These are phyloP conservation scores for Blastobotrys persicus DNA, from an alignment of 1,139 yeast genomes.

Conservation along the genomic window DNA sequence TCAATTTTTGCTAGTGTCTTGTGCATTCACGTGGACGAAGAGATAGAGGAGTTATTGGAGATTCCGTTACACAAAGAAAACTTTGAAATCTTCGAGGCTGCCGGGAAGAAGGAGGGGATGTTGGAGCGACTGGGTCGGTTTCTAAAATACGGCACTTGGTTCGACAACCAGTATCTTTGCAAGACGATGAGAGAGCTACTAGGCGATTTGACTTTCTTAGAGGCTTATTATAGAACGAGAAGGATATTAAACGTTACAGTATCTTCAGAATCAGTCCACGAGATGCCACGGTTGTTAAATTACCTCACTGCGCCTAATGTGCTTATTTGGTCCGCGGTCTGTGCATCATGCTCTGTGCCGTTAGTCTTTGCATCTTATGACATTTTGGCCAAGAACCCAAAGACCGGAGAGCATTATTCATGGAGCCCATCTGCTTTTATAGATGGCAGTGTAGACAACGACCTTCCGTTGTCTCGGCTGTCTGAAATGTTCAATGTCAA, in stretches of 20 bases:
- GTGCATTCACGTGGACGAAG: conserved; percentile 77
- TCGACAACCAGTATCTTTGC: conserved; percentile 70
- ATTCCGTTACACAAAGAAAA: conserved; percentile 49
- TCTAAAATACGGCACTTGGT: conserved; percentile 81
- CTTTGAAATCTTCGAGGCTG: conserved; percentile 69
- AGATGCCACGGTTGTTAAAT: conserved; percentile 58
- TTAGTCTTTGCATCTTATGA: conserved; percentile 85
- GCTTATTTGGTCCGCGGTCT: conserved; percentile 90
- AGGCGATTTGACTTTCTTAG: conserved; percentile 94
- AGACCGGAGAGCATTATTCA: conserved; percentile 60
- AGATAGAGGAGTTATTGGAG: conserved; percentile 48
- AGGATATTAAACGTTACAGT: conserved; percentile 84
- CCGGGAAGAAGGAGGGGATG: conserved; percentile 47
- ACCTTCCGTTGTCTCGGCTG: conserved; percentile 81
- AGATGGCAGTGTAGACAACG: conserved; percentile 96
- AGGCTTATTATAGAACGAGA: conserved; percentile 83
- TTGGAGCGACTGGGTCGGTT: conserved; percentile 58
- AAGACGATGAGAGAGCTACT: conserved; percentile 72
- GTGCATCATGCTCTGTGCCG: conserved; percentile 95
- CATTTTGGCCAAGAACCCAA: conserved; percentile 76
- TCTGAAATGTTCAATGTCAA: conserved; percentile 97
- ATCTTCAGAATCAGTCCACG: conserved; percentile 61
- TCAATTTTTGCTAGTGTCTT: conserved; percentile 88
- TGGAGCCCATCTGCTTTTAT: conserved; percentile 90
- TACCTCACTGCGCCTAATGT: conserved; percentile 95